Base-by-base conservation (phyloP, 768 basidiomycete genomes). In the Psilocybe tampanensis region DNA sequence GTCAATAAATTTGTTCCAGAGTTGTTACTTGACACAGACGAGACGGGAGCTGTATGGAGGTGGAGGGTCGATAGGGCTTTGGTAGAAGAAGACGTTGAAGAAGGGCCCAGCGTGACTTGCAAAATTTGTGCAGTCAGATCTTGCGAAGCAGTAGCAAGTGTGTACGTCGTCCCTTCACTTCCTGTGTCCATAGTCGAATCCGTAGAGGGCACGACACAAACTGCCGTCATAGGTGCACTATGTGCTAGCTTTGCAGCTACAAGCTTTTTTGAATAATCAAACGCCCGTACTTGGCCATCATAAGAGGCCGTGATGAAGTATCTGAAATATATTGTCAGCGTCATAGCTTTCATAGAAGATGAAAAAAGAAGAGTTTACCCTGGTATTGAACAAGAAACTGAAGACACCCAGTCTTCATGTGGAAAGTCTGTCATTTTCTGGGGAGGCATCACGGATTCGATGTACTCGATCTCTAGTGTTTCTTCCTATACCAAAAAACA, bases 321-420 rank as follows among this genome's bases (percentile, higher is more conserved):
- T 36, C 91, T 93, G 54, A 2, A 51, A 19, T 19, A 36, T 56
- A 11, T 13, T 34, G 19, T 52, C 13, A 34, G 52, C 9, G 4
- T 29, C 5, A 29, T 19, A 47, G 13, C 39, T 13, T 3, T 15
- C 19, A 24, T 0, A 13, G 13, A 4, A 13, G 11, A 47, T 55
- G n/a, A 19, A 21, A 41, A 41, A 45, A 23, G 21, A 64, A 42
- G 21, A 18, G 63, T 70, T 43, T 58, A 90, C 88, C 82, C 82
- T 57, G 76, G 74, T 47, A 83, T 66, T 60, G 78, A 71, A 67
- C 85, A 88, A 5, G 85, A 86, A 18, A 93, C 81, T 15, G 87
- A 86, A 1, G 93, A 94, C 0, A 97, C 90, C 96, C 96, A 98
- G 60, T 98, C 95, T 52, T 98, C 89, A 60, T 94, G 91, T 1